These are phyloP conservation scores for Tremellales sp. DNA, from an alignment of 1,284 basidiomycete genomes.

Conservation along the genomic window DNA sequence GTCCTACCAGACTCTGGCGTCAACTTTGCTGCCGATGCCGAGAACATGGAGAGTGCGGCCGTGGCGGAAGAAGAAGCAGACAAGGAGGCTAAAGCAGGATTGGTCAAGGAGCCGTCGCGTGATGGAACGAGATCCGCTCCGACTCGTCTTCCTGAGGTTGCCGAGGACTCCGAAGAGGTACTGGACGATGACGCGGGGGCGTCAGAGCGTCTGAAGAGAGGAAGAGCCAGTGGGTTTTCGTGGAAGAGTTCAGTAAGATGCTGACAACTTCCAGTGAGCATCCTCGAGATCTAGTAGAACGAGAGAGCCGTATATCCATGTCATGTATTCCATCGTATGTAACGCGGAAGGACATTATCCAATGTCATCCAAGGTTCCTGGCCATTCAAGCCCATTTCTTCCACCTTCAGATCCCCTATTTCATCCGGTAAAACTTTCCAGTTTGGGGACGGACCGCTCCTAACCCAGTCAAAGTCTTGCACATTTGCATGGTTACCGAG, in stretches of 20 bases:
- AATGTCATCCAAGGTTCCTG: no score
- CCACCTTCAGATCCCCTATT: no score
- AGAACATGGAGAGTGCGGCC: constrained; percentile 45
- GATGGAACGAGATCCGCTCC: constrained; percentile 31
- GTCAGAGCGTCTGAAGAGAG: no score
- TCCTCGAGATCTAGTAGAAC: constrained; percentile 9
- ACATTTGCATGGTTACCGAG: constrained; percentile 58
- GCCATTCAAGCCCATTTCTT: no score
- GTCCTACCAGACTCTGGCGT: constrained; percentile 36
- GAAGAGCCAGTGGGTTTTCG: constrained; percentile 12
- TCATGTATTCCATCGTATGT: no score
- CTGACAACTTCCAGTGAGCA: constrained; percentile 7
- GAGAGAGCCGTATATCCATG: no score
- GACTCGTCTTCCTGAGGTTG: constrained; percentile 4
- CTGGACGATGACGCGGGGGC: constrained; percentile 5
- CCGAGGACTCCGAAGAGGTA: constrained; percentile 12
- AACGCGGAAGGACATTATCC: no score
- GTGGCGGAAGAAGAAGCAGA: constrained; percentile 43
- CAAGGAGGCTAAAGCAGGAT: constrained; percentile 28
- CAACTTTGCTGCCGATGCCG: constrained; percentile 38
- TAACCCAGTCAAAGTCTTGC: constrained; percentile 78
- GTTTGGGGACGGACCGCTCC: constrained; percentile 66
- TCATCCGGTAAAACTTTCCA: constrained; percentile 52
- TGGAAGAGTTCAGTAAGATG: neutral
- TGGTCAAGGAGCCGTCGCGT: constrained; percentile 17